Evolutionary conservation across 176 grass and related monocot genomes (phyloP).

Genomic region (Aegilops tauschii): DNA sequence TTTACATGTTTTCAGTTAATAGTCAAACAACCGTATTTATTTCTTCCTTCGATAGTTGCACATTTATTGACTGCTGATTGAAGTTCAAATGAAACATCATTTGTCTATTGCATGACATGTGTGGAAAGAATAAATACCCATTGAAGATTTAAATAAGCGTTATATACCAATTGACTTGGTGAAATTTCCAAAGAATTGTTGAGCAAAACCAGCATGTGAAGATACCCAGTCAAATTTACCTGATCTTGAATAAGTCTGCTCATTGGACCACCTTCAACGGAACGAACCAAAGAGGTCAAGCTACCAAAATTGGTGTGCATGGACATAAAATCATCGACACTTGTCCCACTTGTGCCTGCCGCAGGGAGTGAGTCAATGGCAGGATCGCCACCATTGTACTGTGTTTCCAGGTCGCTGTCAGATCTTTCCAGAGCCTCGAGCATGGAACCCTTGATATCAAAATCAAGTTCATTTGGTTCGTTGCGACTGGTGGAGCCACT

Average conservation of each 20-base stretch:
- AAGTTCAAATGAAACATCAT: neutral
- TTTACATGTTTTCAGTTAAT: constrained; percentile 2
- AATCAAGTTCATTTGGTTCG: constrained; percentile 71
- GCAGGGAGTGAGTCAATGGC: constrained; percentile 49
- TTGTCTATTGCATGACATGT: neutral
- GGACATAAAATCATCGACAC: constrained; percentile 66
- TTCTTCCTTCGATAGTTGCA: constrained; percentile 5
- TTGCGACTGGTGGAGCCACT: constrained; percentile 42
- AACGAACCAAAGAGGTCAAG: constrained; percentile 70
- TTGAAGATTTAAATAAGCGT: neutral
- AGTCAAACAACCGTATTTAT: neutral
- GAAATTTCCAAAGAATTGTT: constrained; percentile 1
- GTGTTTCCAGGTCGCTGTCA: constrained; percentile 61
- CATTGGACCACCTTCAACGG: constrained; percentile 76
- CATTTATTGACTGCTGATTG: neutral
- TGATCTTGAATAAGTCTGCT: constrained; percentile 78
- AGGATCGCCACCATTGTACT: constrained; percentile 47
- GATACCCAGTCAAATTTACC: constrained; percentile 48
- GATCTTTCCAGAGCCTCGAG: constrained; percentile 73
- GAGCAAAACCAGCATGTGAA: neutral
- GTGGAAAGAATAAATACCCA: neutral
- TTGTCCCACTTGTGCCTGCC: constrained; percentile 41
- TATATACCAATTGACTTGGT: constrained; percentile 6
- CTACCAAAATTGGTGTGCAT: constrained; percentile 68
- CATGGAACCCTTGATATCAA: constrained; percentile 73